These are phyloP conservation scores for Davidsoniella australis DNA, from an alignment of 2,329 filamentous ascomycete species.

Conservation along the genomic window DNA sequence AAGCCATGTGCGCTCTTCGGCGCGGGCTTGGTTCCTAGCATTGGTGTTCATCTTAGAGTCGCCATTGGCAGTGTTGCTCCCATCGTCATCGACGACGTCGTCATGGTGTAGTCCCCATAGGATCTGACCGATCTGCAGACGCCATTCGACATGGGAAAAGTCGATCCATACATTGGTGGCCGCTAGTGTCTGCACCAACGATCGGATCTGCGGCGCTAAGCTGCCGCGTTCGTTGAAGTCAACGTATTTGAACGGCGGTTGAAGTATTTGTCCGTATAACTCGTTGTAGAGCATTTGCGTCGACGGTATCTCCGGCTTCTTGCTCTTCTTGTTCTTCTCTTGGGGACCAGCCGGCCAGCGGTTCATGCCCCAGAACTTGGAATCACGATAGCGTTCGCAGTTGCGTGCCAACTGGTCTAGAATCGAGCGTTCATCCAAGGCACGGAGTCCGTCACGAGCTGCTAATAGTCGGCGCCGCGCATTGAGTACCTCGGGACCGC, in stretches of 20 bases:
- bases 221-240: slow-evolving; percentile 43
- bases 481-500: slow-evolving; percentile 37
- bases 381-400: slow-evolving; percentile 36
- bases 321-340: background rate
- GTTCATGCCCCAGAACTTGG: slow-evolving; percentile 30
- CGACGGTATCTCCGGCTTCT: slow-evolving; percentile 2
- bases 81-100: slow-evolving; percentile 35
- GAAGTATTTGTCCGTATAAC: slow-evolving; percentile 41
- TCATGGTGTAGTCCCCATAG: slow-evolving; percentile 43
- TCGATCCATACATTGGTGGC: slow-evolving; percentile 56
- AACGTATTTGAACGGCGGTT: slow-evolving; percentile 37
- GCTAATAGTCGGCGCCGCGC: slow-evolving; percentile 40
- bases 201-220: slow-evolving; percentile 52
- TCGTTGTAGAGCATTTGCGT: slow-evolving; percentile 41
- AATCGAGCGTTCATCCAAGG: slow-evolving; percentile 39
- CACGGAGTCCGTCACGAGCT: slow-evolving; percentile 34
- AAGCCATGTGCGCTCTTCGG: slow-evolving; percentile 49
- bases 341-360: slow-evolving; percentile 17
- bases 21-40: slow-evolving; percentile 18
- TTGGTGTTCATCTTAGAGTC: slow-evolving; percentile 24
- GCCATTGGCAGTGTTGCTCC: slow-evolving; percentile 17
- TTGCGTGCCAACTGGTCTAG: slow-evolving; percentile 42
- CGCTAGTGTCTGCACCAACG: slow-evolving; percentile 47
- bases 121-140: slow-evolving; percentile 54
- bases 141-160: slow-evolving; percentile 58